Evolutionary conservation across 495 filamentous ascomycete genomes (phyloP).

Genomic region (Neurospora sp.): DNA sequence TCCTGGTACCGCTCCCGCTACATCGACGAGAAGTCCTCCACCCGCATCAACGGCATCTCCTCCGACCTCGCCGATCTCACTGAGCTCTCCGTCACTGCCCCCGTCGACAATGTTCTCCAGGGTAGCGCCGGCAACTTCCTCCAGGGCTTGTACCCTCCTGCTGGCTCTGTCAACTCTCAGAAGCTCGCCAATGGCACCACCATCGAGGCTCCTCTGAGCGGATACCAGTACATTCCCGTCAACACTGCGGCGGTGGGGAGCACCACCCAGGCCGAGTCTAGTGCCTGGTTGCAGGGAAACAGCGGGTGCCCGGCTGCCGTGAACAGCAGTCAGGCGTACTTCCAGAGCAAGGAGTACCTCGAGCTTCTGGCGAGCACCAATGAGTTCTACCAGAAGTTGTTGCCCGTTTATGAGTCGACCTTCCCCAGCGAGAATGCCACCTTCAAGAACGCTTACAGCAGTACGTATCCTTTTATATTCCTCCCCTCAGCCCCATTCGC

Average conservation of each 20-base stretch:
- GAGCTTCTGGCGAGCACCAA: conserved; percentile 39
- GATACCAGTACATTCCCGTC: conserved; percentile 66
- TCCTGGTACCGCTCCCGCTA: conserved; percentile 50
- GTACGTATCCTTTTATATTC: conserved; percentile 14
- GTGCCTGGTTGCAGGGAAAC: conserved; percentile 49
- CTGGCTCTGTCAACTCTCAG: conserved; percentile 35
- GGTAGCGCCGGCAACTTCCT: conserved; percentile 66
- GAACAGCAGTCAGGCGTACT: conserved; percentile 63
- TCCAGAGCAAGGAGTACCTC: conserved; percentile 49
- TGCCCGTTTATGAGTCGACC: conserved; percentile 50
- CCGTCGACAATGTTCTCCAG: conserved; percentile 52
- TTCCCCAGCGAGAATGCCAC: conserved; percentile 42
- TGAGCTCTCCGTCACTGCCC: conserved; percentile 50
- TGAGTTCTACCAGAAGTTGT: conserved; percentile 53
- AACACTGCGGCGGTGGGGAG: conserved; percentile 37
- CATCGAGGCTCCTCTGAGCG: conserved; percentile 50
- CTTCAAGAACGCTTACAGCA: conserved; percentile 65
- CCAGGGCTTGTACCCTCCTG: conserved; percentile 73
- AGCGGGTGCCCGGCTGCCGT: conserved; percentile 50
- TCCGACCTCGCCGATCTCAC: conserved; percentile 47
- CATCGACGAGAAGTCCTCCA: conserved; percentile 31
- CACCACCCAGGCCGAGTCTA: conserved; percentile 45
- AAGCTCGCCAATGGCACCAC: conserved; percentile 50
- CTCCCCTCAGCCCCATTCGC: not conserved
- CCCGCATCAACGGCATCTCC: conserved; percentile 33